phyloP scores from a whole-genome alignment of 2,329 filamentous ascomycete genomes.

The Clarireedia paspali region DNA sequence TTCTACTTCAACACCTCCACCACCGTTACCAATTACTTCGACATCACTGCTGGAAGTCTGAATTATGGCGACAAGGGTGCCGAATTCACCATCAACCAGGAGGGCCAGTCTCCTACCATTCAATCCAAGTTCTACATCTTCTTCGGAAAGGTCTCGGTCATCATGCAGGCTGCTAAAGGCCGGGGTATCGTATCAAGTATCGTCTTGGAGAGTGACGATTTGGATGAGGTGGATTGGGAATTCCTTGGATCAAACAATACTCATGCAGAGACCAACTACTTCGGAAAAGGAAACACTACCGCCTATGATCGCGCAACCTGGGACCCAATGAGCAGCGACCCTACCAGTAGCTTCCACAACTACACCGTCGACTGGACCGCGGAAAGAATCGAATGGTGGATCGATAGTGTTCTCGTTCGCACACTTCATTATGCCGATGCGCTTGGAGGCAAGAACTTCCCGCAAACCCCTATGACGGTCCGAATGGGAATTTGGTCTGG shows the following conservation, averaged over 20 bases:
- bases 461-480: conserved; percentile 69
- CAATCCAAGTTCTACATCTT: conserved; percentile 78
- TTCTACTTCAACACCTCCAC: conserved; percentile 55
- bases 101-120: conserved; percentile 71
- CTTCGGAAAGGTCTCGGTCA: conserved; percentile 71
- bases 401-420: conserved; percentile 61
- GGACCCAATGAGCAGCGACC: conserved; percentile 45
- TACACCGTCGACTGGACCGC: conserved; percentile 69
- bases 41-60: conserved; percentile 59
- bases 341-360: conserved; percentile 55
- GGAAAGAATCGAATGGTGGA: conserved; percentile 57
- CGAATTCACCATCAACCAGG: conserved; percentile 61
- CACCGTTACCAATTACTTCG: conserved; percentile 54
- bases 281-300: conserved; percentile 66
- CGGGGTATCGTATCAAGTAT: conserved; percentile 73
- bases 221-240: conserved; percentile 87
- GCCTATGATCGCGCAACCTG: conserved; percentile 62
- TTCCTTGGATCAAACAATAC: conserved; percentile 62
- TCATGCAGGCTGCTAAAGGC: conserved; percentile 68
- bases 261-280: conserved; percentile 66
- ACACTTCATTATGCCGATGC: conserved; percentile 54
- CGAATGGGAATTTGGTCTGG: conserved; percentile 61
- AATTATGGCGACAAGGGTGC: conserved; percentile 58
- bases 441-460: conserved; percentile 56
- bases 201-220: conserved; percentile 74